phyloP scores from a whole-genome alignment of 2,329 filamentous ascomycete genomes.

The Byssothecium circinans region DNA sequence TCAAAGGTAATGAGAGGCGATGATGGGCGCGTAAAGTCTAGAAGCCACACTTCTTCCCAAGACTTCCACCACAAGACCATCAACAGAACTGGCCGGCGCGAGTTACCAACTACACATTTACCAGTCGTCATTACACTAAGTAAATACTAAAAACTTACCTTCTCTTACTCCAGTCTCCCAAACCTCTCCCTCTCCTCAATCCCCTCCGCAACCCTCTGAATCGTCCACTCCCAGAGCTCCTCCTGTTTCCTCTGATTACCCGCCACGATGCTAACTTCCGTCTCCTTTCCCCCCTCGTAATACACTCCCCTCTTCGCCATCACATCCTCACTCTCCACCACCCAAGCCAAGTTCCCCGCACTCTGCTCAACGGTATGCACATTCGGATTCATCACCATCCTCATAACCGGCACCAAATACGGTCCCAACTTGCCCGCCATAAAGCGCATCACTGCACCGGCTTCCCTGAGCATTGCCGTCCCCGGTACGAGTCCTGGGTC shows the following conservation, averaged over 20 bases:
- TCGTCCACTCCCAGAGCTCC: constrained; percentile 50
- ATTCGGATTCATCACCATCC: constrained; percentile 36
- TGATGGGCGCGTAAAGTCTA: too few species aligned
- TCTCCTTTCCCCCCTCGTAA: constrained; percentile 48
- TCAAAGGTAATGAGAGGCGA: too few species aligned
- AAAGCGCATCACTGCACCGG: constrained; percentile 27
- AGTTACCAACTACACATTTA: too few species aligned
- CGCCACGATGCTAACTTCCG: constrained; percentile 48
- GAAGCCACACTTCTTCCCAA: too few species aligned
- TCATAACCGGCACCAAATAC: constrained; percentile 40
- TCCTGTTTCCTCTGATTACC: constrained; percentile 52
- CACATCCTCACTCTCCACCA: constrained; percentile 42
- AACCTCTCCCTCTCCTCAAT: constrained; percentile 30
- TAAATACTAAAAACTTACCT: neutral
- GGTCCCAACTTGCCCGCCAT: constrained; percentile 44
- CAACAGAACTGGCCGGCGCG: too few species aligned
- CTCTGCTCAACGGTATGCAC: constrained; percentile 47
- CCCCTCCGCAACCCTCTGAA: constrained; percentile 34
- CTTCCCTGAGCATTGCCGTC: constrained; percentile 47
- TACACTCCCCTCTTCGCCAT: constrained; percentile 46
- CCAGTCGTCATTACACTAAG: too few species aligned
- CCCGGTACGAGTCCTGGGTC: constrained; percentile 56
- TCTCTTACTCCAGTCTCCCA: constrained; percentile 10
- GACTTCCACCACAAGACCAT: too few species aligned
- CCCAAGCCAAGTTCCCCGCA: constrained; percentile 45